Base-by-base conservation (phyloP, 73 alveolate genomes). In the Uronychia binucleata region DNA sequence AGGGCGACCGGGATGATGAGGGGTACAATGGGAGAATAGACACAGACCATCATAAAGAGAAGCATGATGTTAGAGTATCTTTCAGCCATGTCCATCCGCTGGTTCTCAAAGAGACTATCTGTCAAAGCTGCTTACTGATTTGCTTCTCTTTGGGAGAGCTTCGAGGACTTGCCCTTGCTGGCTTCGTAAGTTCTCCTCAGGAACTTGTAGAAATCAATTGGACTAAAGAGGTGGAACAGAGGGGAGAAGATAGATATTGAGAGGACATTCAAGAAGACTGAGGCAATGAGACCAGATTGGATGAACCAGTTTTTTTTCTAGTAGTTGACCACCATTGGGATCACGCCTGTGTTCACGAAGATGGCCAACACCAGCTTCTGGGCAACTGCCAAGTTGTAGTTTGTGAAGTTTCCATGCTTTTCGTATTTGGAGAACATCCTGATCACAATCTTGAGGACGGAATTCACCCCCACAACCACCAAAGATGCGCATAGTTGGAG, bases 321-420 rank as follows among this genome's bases (percentile, higher is more conserved):
- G 57, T 8, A 28, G 59, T 80, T 89, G 27, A 92, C 89, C 28
- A 92, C 57, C 75, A 92, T 67, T n/a, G 95, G 93, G 19, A 94
- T 86, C 11, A 94, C 79, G 26, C 97, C 93, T 30, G 98, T 89
- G 75, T 94, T 94, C 0, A 89, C 33, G 77, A 94, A 94, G 59
- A 85, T 67, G 5, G 96, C 93, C n/a, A 86, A 30, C 14, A 89
- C 67, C 29, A 93, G 82, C 77, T 94, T 94, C 58, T 78, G 59
- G 0, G 98, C 96, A 30, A 90, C 91, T 33, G 95, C 85, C n/a
- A 94, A 80, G 58, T 92, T 87, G 79, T 77, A 90, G 29, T 87
- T 90, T 26, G 98, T 94, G 67, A 85, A 81, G 27, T 96, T 94
- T 34, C 84, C 84, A 80, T 86, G 94, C 79, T 78, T 81, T 82